These are phyloP conservation scores for Suillus plorans DNA, from an alignment of 768 basidiomycete species.

Conservation along the genomic window DNA sequence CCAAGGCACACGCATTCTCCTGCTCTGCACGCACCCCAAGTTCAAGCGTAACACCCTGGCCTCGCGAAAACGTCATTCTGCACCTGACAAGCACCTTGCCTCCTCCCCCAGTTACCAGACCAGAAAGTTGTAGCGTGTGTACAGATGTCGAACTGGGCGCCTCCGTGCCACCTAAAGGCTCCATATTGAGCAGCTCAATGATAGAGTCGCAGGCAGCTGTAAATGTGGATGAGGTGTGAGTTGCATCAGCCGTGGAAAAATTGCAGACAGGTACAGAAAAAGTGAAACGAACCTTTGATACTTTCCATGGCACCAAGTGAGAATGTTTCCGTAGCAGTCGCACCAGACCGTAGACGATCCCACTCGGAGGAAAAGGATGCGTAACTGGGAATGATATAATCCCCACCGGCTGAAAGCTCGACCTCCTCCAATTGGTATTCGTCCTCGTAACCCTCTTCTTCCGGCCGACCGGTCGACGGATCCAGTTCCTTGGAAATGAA, in stretches of 20 bases:
- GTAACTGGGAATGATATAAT: conserved; percentile 96
- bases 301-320: conserved; percentile 89
- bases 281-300: conserved; percentile 73
- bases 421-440: conserved; percentile 98
- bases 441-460: conserved; percentile 98
- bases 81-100: conserved; percentile 95
- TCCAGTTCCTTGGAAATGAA: conserved; percentile 98
- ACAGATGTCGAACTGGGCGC: conserved; percentile 77
- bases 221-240: conserved; percentile 12
- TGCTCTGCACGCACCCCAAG: conserved; percentile 89
- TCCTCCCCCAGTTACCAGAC: conserved; percentile 86
- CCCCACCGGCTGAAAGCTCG: conserved; percentile 87
- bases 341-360: conserved; percentile 82
- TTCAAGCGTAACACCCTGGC: conserved; percentile 91
- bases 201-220: conserved; percentile 95
- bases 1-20: conserved; percentile 80
- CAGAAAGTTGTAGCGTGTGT: conserved; percentile 93
- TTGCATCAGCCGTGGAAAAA: conserved; percentile 12
- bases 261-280: background rate
- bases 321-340: conserved; percentile 89
- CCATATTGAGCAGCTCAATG: conserved; percentile 96
- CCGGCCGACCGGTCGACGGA: conserved; percentile 91
- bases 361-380: conserved; percentile 91
- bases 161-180: conserved; percentile 91
- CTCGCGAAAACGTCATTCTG: conserved; percentile 92